Percentiles rank a stretch among this genome's conserved stretches.
Evolutionary conservation across 2,329 filamentous ascomycete species (phyloP).

Genomic region (Fusarium torulosum): DNA sequence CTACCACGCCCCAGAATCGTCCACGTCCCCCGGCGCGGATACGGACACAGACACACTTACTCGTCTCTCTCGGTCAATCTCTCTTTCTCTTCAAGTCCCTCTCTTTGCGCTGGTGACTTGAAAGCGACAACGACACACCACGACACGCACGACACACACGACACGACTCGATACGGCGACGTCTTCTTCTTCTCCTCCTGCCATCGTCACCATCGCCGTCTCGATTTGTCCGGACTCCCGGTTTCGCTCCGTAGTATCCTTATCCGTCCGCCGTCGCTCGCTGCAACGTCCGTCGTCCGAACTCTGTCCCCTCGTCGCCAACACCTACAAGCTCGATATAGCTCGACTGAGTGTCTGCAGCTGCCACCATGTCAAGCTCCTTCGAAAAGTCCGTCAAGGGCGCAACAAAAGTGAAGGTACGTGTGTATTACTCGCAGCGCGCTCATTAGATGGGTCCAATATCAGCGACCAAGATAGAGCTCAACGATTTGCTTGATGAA

Average conservation of each 20-base stretch:
- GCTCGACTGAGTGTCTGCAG: slow-evolving; percentile 28
- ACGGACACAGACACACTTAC: slow-evolving; percentile 40
- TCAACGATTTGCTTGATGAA: neutral
- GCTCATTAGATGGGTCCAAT: slow-evolving; percentile 2
- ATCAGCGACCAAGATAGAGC: slow-evolving; percentile 9
- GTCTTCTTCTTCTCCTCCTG: slow-evolving; percentile 10
- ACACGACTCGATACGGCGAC: slow-evolving; percentile 29
- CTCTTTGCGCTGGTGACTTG: slow-evolving; percentile 45
- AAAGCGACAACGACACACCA: slow-evolving; percentile 10
- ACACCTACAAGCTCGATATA: slow-evolving; percentile 22
- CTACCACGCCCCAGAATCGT: slow-evolving; percentile 45
- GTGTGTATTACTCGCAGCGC: slow-evolving; percentile 20
- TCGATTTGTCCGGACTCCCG: slow-evolving; percentile 23
- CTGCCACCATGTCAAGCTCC: slow-evolving; percentile 77
- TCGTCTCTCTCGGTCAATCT: slow-evolving; percentile 41
- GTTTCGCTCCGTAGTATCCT: slow-evolving; percentile 22
- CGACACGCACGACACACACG: slow-evolving; percentile 20
- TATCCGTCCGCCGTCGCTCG: slow-evolving; percentile 37
- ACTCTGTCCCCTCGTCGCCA: slow-evolving; percentile 22
- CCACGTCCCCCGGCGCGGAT: slow-evolving; percentile 46
- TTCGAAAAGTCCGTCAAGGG: slow-evolving; percentile 99
- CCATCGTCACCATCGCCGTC: slow-evolving; percentile 19
- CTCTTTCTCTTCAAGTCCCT: slow-evolving; percentile 39
- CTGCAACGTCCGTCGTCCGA: slow-evolving; percentile 36
- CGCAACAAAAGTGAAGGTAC: slow-evolving; percentile 95